Base-by-base conservation (phyloP, 2,329 filamentous ascomycete genomes). In the Aspergillus sp. region DNA sequence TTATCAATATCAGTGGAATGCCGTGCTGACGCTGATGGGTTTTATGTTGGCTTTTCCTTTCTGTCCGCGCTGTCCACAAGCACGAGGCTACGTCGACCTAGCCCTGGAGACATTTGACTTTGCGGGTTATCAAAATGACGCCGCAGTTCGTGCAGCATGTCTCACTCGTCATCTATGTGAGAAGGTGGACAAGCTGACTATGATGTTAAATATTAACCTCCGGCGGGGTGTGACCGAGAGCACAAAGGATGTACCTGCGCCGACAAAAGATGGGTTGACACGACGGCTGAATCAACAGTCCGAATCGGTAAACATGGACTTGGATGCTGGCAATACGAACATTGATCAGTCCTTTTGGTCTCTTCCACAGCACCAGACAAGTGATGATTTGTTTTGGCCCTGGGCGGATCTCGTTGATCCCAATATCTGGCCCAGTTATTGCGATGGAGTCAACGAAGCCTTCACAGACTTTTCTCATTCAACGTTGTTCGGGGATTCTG, bases 1-100 rank as follows among this genome's bases (percentile, higher is more conserved):
- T 8, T 68, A 68, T 21, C 66, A 68, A 30, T 65, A 65, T 56
- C 58, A 59, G 8, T 66, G 66, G 64, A 66, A 68, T 21, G 66
- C 66, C 7, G 59, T 64, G 5, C 51, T 68, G 11, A 68, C 66
- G 2, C 52, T 66, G 1, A 59, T 66, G 6, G 66, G 66, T 2
- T 68, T 65, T 39, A 62, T 63, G 54, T 57, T 68, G 17, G 66
- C 66, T 3, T 66, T 64, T 21, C 66, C 66, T 3, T 65, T 53
- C 32, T 66, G 64, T 36, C 51, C 60, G 8, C 47, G 62, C 1
- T 64, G 53, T 19, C 27, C 58, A 5, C 39, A 21, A 8, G 62
- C 60, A 3, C 57, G 61, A 5, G 19, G 57, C 21, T 61, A 63
- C 13, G 36, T 64, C 11, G 38, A 59, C 8, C 42, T 65, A 5